Conservation (phyloP, 768 basidiomycete genomes). For the Leccinum arenicola region DNA sequence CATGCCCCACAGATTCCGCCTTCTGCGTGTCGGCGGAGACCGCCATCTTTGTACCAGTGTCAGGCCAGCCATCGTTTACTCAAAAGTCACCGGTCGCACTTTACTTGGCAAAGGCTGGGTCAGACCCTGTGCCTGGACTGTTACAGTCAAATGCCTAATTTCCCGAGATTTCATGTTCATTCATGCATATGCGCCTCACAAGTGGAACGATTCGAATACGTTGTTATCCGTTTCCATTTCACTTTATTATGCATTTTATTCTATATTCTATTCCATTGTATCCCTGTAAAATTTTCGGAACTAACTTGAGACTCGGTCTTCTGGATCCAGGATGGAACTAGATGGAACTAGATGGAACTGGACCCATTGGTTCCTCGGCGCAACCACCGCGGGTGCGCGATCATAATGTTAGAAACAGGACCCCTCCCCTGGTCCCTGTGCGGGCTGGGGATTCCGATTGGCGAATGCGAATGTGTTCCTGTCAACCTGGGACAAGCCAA, state of each 20-base stretch:
- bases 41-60: conserved; percentile 23
- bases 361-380: background rate
- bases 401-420: conserved; percentile 4
- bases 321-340: background rate
- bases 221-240: background rate
- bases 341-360: background rate
- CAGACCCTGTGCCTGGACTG: conserved; percentile 10
- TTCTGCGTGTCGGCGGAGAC: conserved; percentile 22
- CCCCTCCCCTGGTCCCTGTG: conserved; percentile 2
- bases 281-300: background rate
- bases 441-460: background rate
- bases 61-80: conserved; percentile 7
- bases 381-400: conserved; percentile 1
- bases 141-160: background rate
- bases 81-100: background rate
- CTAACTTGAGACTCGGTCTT: background rate
- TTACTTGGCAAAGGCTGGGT: conserved; percentile 6
- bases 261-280: background rate
- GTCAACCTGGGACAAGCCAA: background rate
- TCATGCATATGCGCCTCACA: background rate
- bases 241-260: background rate
- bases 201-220: background rate
- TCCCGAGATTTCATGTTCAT: background rate
- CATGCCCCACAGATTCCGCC: conserved; percentile 21
- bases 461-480: conserved; percentile 8